These are phyloP conservation scores for Scedosporium aurantiacum DNA, from an alignment of 2,329 filamentous ascomycete species.

Conservation along the genomic window DNA sequence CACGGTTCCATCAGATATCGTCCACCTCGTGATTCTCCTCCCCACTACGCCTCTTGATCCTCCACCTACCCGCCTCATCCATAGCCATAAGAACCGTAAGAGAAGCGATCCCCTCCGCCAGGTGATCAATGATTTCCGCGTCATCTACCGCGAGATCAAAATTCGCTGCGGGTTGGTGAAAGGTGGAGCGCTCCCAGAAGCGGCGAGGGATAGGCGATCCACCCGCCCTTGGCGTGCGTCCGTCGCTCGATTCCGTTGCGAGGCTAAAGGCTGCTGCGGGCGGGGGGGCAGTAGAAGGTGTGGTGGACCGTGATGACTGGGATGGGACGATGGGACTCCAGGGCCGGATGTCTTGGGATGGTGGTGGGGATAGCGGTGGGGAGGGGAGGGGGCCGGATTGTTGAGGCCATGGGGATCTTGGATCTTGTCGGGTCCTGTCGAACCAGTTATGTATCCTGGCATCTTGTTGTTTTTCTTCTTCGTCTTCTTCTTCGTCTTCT, in stretches of 20 bases:
- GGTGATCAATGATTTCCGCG: conserved; percentile 11
- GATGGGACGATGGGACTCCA: background rate
- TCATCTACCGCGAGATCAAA: conserved; percentile 13
- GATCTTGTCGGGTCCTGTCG: background rate
- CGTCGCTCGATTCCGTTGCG: background rate
- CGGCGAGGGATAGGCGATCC: background rate
- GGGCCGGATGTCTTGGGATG: background rate
- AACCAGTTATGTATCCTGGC: background rate
- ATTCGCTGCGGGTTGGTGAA: background rate
- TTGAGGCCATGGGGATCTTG: background rate
- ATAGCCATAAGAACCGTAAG: conserved; percentile 21
- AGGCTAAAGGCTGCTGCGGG: background rate
- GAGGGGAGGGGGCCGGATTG: background rate
- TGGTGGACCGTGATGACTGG: background rate
- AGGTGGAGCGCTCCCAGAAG: background rate
- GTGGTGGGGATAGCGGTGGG: background rate
- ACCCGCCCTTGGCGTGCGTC: background rate
- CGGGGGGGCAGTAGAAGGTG: background rate
- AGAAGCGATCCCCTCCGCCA: conserved; percentile 21
- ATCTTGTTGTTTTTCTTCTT: background rate
- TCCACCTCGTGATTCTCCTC: background rate
- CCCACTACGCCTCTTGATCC: conserved; percentile 17
- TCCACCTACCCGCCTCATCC: conserved; percentile 29
- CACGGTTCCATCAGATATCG: background rate
- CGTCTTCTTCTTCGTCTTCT: background rate